Base-by-base conservation (phyloP, 225 moss, liverwort and hornwort genomes). In the Bryum argenteum region DNA sequence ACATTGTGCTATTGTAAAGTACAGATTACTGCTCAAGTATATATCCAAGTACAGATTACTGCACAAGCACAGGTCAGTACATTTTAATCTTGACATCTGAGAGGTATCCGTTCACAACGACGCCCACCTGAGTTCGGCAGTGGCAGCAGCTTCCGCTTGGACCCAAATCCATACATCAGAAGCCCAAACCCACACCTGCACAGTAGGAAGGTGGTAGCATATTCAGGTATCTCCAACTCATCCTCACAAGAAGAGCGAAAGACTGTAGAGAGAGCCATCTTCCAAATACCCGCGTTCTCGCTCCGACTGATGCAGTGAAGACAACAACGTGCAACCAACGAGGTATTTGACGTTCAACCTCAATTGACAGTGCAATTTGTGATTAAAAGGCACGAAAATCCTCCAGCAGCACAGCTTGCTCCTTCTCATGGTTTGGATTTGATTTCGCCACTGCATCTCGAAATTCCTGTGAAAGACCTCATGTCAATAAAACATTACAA, bases 81-180 rank as follows among this genome's bases (percentile, higher is more conserved):
- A 79, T 94, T 70, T 92, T 98, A 42, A 98, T 82, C 70, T 89
- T 91, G 14, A 98, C 71, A 41, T 71, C 83, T 65, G 89, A 82
- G 70, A 92, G 97, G 72, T 87, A 98, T 41, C 97, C 97, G 71
- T 94, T 92, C 22, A 98, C 87, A 38, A 92, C 91, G n/a, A 98
- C 84, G 17, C 51, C 88, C 87, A 76, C 17, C 43, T 72, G 5
- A 94, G 94, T 44, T 75, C 87, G 24, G 79, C 65, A 75, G 79
- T 66, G 13, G 92, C 78, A 94, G 72, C n/a, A 94, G 80, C 16
- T 73, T 77, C 42, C 84, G 92, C 80, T 98, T 92, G 61, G 97
- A 98, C 17, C 92, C 97, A 62, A 98, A 98, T 38, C 97, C 97
- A 69, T 94, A 98, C 85, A 94, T 83, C 65, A 98, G 58, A 64